These are phyloP conservation scores for Cercis canadensis DNA, from an alignment of 306 rosid genomes.

Conservation along the genomic window DNA sequence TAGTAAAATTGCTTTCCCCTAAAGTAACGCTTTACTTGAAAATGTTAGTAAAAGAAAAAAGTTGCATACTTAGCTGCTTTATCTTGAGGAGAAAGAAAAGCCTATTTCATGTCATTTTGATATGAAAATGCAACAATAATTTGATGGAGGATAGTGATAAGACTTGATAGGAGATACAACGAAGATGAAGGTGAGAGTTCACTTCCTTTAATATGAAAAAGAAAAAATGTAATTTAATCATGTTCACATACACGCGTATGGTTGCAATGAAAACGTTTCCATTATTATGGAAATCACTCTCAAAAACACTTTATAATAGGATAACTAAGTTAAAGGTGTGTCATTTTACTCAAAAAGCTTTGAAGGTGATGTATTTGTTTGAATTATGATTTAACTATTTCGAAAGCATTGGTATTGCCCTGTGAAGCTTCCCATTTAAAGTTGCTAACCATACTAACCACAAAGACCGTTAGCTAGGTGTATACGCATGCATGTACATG, in stretches of 20 bases:
- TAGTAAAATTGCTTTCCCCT: neutral
- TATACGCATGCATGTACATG: neutral
- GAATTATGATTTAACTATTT: neutral
- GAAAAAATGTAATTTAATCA: constrained; percentile 11
- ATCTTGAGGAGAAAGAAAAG: neutral
- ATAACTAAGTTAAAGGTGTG: constrained; percentile 33
- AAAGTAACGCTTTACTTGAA: neutral
- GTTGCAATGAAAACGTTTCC: constrained; percentile 22
- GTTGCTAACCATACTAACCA: constrained; percentile 23
- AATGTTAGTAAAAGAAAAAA: neutral
- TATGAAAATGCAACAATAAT: constrained; percentile 10
- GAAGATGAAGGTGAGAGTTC: constrained; percentile 28
- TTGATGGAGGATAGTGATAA: neutral
- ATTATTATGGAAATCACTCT: constrained; percentile 50
- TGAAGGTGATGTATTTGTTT: constrained; percentile 28
- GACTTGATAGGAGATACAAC: constrained; percentile 26
- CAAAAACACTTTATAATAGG: constrained; percentile 50
- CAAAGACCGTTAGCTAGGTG: constrained; percentile 23
- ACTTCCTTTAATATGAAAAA: constrained; percentile 34
- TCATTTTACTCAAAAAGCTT: constrained; percentile 52
- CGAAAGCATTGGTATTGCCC: neutral
- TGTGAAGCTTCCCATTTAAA: constrained; percentile 41
- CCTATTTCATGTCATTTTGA: constrained; percentile 1
- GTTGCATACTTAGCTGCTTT: neutral
- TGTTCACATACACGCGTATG: constrained; percentile 43